A percentile compares a stretch with the other conserved stretches of the same genome.
Evolutionary conservation across 768 basidiomycete genomes (phyloP).

Genomic region (Lactarius sp.): DNA sequence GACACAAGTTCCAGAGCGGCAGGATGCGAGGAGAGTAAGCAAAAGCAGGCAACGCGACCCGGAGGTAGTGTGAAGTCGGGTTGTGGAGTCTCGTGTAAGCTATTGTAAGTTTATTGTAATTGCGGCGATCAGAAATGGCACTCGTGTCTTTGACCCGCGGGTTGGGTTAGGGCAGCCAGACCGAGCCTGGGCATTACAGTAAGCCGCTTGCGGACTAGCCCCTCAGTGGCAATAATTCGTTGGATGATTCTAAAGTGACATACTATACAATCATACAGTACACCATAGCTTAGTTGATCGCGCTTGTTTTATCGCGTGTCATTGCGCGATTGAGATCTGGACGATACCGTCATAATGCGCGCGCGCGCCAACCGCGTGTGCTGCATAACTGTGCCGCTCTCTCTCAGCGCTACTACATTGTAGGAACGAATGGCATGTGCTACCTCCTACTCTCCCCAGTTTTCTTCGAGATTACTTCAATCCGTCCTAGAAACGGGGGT

Average conservation of each 20-base stretch:
- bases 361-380: neutral
- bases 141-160: neutral
- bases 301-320: neutral
- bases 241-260: neutral
- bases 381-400: neutral
- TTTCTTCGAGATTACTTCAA: neutral
- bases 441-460: neutral
- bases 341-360: slow-evolving; percentile 18
- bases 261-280: too few relatives aligned
- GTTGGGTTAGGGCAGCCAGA: neutral
- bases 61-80: neutral
- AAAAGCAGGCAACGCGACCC: slow-evolving; percentile 1
- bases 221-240: neutral
- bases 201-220: slow-evolving; percentile 10
- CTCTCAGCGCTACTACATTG: neutral
- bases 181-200: neutral
- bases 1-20: neutral
- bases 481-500: too few relatives aligned
- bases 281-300: too few relatives aligned
- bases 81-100: neutral
- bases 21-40: neutral
- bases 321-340: neutral
- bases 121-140: slow-evolving; percentile 1
- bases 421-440: neutral
- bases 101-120: slow-evolving; percentile 8